Evolutionary conservation across 169 alveolate genomes (phyloP).

Genomic region (Neospora caninum): DNA sequence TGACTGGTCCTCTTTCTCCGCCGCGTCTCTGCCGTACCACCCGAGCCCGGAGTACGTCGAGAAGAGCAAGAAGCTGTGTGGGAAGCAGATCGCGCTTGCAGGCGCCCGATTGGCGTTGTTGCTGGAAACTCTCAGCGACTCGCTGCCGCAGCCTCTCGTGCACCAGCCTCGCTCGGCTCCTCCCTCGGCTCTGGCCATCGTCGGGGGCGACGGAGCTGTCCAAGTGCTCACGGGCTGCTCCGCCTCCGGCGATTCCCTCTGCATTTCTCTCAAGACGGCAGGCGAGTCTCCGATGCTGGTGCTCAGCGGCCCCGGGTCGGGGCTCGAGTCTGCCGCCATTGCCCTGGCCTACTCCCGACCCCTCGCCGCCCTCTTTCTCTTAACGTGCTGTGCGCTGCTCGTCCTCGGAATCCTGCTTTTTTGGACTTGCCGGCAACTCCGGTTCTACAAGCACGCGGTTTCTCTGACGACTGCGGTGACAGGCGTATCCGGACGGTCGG

Average conservation of each 20-base stretch:
- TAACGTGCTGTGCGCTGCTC: not conserved
- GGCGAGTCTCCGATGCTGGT: not conserved
- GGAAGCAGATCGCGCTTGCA: not conserved
- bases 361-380: not conserved
- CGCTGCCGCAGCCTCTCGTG: not conserved
- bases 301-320: not conserved
- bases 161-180: not conserved
- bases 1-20: slow-evolving; percentile 17
- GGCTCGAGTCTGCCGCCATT: not conserved
- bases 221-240: not conserved
- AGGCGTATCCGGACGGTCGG: not conserved
- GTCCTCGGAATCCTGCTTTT: not conserved
- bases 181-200: not conserved
- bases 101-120: not conserved
- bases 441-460: not conserved
- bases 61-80: not conserved
- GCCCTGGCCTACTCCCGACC: not conserved
- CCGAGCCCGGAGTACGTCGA: not conserved
- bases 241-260: not conserved
- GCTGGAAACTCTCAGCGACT: not conserved
- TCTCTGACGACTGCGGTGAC: not conserved
- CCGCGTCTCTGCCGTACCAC: slow-evolving; percentile 27
- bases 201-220: not conserved
- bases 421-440: not conserved
- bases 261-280: not conserved